Evolutionary conservation across 176 grass and related monocot genomes (phyloP).

Genomic region (Bromus sterilis): DNA sequence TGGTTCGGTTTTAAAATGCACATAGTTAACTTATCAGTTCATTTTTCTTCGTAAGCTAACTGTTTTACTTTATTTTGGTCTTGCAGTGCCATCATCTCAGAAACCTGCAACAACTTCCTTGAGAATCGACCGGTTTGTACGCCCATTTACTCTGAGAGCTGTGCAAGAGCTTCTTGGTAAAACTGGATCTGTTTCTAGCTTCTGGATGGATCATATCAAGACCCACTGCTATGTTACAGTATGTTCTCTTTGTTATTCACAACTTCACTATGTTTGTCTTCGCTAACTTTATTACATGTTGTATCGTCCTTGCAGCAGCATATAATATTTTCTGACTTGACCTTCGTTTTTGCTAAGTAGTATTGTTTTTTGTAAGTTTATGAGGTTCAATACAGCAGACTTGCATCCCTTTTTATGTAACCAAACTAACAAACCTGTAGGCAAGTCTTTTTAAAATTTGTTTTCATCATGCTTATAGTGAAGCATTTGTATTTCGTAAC

Average conservation of each 20-base stretch:
- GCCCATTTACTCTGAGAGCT: slow-evolving; percentile 93
- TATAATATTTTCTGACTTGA: neutral
- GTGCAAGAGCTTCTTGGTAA: slow-evolving; percentile 95
- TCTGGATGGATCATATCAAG: slow-evolving; percentile 99
- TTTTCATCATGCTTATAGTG: neutral
- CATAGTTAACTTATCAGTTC: too few relatives aligned
- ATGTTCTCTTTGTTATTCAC: slow-evolving; percentile 28
- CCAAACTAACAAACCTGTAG: neutral
- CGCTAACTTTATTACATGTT: neutral
- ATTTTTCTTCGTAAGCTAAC: slow-evolving; percentile 4
- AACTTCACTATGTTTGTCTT: neutral
- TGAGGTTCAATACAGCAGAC: neutral
- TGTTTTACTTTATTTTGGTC: neutral
- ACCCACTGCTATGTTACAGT: slow-evolving; percentile 99
- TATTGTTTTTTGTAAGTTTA: neutral
- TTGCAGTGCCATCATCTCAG: slow-evolving; percentile 70
- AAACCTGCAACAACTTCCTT: slow-evolving; percentile 77
- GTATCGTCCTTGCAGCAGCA: neutral
- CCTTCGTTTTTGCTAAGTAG: neutral
- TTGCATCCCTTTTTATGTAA: neutral
- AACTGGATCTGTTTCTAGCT: slow-evolving; percentile 80
- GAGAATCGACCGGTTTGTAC: slow-evolving; percentile 89
- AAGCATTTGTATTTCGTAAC: neutral
- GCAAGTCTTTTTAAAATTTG: neutral
- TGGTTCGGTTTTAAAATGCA: too few relatives aligned